Conservation (phyloP, 164 flowering plant species). For the Dillenia turbinata region DNA sequence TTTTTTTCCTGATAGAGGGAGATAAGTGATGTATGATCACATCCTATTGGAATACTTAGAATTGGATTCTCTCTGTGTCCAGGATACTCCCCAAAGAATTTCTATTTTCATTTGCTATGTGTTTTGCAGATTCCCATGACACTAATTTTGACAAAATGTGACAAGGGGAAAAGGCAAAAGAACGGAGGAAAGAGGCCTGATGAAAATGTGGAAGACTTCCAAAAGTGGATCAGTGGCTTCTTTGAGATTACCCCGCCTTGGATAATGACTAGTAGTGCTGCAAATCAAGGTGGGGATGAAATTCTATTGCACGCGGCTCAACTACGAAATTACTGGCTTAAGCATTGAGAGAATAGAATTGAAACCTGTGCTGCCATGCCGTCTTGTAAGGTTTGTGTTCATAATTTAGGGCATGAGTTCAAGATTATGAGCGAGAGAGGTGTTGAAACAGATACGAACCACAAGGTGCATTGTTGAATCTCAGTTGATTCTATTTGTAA, state of each 20-base stretch:
- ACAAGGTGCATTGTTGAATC: no score
- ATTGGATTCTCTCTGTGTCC: no score
- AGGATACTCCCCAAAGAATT: no score
- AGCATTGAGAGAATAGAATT: conserved; percentile 33
- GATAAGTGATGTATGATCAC: no score
- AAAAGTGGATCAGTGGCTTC: conserved; percentile 58
- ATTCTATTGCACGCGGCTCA: conserved; percentile 92
- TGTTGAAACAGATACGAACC: no score
- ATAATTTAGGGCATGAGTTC: no score
- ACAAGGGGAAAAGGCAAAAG: conserved; percentile 84
- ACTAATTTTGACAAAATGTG: conserved; percentile 91
- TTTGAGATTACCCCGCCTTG: conserved; percentile 82
- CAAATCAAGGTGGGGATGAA: conserved; percentile 92
- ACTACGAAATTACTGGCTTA: conserved; percentile 93
- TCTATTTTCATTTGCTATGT: background rate
- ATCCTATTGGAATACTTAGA: no score
- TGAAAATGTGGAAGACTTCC: conserved; percentile 81
- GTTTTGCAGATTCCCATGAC: conserved; percentile 88
- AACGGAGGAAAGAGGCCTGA: conserved; percentile 84
- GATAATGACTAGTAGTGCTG: conserved; percentile 95
- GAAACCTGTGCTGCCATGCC: no score
- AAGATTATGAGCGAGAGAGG: no score
- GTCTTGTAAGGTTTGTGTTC: no score
- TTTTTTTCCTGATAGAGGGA: no score
- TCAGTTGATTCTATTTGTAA: no score